Evolutionary conservation across 2,329 filamentous ascomycete genomes (phyloP).

Genomic region (Paecilomyces sp.): DNA sequence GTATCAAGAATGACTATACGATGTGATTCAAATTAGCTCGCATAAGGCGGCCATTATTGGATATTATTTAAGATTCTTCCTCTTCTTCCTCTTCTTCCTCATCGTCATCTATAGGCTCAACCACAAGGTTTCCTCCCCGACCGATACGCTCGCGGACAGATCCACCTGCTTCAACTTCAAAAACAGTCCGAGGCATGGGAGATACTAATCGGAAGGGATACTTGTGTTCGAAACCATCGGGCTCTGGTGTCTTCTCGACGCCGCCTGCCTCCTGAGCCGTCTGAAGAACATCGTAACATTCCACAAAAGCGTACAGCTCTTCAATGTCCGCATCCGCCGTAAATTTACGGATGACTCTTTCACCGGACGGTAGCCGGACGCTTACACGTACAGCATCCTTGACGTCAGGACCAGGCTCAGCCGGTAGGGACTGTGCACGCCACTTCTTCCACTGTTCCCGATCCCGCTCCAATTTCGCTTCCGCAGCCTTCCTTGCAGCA

Average conservation of each 20-base stretch:
- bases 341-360: slow-evolving; percentile 73
- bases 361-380: slow-evolving; percentile 56
- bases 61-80: slow-evolving; percentile 8
- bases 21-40: neutral
- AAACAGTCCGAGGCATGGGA: slow-evolving; percentile 76
- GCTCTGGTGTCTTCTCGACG: slow-evolving; percentile 34
- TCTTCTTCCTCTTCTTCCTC: slow-evolving; percentile 44
- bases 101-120: slow-evolving; percentile 60
- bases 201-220: slow-evolving; percentile 83
- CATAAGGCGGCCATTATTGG: neutral
- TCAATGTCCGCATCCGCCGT: slow-evolving; percentile 63
- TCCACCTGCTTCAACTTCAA: slow-evolving; percentile 59
- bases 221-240: slow-evolving; percentile 66
- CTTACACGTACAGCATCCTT: slow-evolving; percentile 68
- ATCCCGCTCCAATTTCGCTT: slow-evolving; percentile 50
- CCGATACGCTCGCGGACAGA: slow-evolving; percentile 69
- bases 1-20: neutral
- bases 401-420: slow-evolving; percentile 59
- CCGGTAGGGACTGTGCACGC: slow-evolving; percentile 60
- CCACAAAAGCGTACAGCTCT: slow-evolving; percentile 91
- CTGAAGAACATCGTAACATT: slow-evolving; percentile 68
- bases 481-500: slow-evolving; percentile 56
- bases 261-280: slow-evolving; percentile 28
- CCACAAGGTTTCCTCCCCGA: slow-evolving; percentile 78
- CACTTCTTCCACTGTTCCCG: slow-evolving; percentile 69